These are phyloP conservation scores for Daphne laureola DNA, from an alignment of 441 rosid genomes.

Conservation along the genomic window DNA sequence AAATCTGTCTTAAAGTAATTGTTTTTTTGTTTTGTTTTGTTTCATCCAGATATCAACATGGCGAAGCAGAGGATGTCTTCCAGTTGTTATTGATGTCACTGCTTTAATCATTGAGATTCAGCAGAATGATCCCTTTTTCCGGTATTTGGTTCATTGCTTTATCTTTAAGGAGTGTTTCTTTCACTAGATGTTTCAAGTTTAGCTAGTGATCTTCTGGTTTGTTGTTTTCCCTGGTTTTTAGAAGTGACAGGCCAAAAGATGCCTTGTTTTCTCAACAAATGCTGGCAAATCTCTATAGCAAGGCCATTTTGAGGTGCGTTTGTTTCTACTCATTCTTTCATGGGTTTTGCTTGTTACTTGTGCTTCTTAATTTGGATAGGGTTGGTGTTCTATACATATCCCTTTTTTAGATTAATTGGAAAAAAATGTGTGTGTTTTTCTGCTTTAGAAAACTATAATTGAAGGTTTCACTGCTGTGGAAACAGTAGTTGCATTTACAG, in stretches of 20 bases:
- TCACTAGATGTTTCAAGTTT: neutral
- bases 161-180: too few species aligned
- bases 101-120: slow-evolving; percentile 74
- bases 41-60: slow-evolving; percentile 56
- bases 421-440: too few species aligned
- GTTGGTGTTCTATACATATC: too few species aligned
- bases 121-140: slow-evolving; percentile 63
- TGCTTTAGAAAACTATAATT: too few species aligned
- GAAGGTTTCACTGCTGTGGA: too few species aligned
- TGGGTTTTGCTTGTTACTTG: slow-evolving; percentile 1
- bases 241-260: slow-evolving; percentile 39
- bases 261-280: slow-evolving; percentile 64
- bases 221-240: slow-evolving; percentile 15
- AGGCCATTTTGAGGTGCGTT: slow-evolving; percentile 78
- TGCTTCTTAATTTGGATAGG: too few species aligned
- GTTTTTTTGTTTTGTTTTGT: neutral
- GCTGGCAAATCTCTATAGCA: slow-evolving; percentile 76
- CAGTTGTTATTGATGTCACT: slow-evolving; percentile 73
- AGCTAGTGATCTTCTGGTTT: neutral
- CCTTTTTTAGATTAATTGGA: too few species aligned
- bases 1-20: too few species aligned
- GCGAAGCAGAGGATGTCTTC: slow-evolving; percentile 81
- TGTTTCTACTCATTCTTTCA: slow-evolving; percentile 7
- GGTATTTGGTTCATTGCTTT: slow-evolving; percentile 26
- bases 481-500: too few species aligned